Base-by-base conservation (phyloP, 495 filamentous ascomycete genomes). In the Trichocladium uniseriatum region DNA sequence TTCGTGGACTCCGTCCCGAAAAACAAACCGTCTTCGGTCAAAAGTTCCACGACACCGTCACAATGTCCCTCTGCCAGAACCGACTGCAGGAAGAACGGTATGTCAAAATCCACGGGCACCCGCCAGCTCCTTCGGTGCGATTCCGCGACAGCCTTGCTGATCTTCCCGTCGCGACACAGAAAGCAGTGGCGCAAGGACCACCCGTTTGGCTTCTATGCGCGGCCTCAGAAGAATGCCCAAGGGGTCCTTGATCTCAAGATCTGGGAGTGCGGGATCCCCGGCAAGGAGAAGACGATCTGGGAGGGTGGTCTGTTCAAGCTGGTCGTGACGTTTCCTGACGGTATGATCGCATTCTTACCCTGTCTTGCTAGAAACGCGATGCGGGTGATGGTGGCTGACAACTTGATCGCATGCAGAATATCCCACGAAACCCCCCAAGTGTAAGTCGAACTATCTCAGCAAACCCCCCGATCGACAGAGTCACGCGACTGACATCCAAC, bases 151-250 rank as follows among this genome's bases (percentile, higher is more conserved):
- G 47, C 37, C 32, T 48, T 34, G 24, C 55, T 57, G 43, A 58
- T 47, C 36, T 8, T 9, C 8, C 16, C 37, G 15, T 54, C 38
- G 8, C 35, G 20, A 16, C 32, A 41, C 57, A 96, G 92, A 38
- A 96, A 95, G 69, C 88, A 94, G 68, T 99, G 92, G 92, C 81
- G 92, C 38, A 82, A 82, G 51, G 94, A 99, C 59, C 92, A 99
- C 57, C 92, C 92, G 0, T 99, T 97, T 59, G 94, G 94, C 34
- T 99, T 99, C 75, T 95, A 83, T 65, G 92, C 92, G 21, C 84
- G 89, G 55, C 92, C 94, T 2, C 66, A 83, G 44, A 85, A 89
- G 56, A 91, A 81, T 44, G 58, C 79, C 6, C 76, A 87, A 48
- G 90, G 89, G 16, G 81, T 87, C 0, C 74, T 97, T 22, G 94